Conservation (phyloP, 345 rosid species). For the Lepidium aucheri region DNA sequence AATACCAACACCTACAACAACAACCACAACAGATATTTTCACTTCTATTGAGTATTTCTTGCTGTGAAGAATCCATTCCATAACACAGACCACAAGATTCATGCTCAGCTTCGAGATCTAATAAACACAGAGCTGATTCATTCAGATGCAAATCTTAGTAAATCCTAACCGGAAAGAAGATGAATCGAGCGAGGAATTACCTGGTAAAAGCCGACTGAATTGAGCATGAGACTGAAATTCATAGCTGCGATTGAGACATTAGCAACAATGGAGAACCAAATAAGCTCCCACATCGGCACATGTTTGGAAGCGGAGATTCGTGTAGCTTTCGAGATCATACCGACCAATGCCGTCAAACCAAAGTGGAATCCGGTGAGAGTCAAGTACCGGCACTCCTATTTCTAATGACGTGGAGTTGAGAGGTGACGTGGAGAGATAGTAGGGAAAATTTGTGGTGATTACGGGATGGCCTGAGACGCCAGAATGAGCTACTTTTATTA, state of each 20-base stretch:
- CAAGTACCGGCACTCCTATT: too few relatives aligned
- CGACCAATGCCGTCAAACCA: slow-evolving; percentile 73
- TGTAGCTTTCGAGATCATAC: slow-evolving; percentile 75
- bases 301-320: slow-evolving; percentile 66
- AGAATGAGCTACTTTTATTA: too few relatives aligned
- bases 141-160: neutral
- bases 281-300: slow-evolving; percentile 88
- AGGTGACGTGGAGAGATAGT: too few relatives aligned
- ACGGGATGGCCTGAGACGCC: too few relatives aligned
- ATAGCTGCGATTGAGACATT: slow-evolving; percentile 75
- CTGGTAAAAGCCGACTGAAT: slow-evolving; percentile 91
- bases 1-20: slow-evolving; percentile 83
- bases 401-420: too few relatives aligned
- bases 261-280: slow-evolving; percentile 86
- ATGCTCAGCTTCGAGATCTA: slow-evolving; percentile 93
- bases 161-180: neutral
- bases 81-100: slow-evolving; percentile 90
- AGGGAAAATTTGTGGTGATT: too few relatives aligned
- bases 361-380: slow-evolving; percentile 92
- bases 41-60: slow-evolving; percentile 72
- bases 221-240: slow-evolving; percentile 95
- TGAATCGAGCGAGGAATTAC: slow-evolving; percentile 11
- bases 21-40: slow-evolving; percentile 65
- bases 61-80: slow-evolving; percentile 90
- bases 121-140: neutral